Base-by-base conservation (phyloP, 1,284 basidiomycete species). In the Irpex sp. region DNA sequence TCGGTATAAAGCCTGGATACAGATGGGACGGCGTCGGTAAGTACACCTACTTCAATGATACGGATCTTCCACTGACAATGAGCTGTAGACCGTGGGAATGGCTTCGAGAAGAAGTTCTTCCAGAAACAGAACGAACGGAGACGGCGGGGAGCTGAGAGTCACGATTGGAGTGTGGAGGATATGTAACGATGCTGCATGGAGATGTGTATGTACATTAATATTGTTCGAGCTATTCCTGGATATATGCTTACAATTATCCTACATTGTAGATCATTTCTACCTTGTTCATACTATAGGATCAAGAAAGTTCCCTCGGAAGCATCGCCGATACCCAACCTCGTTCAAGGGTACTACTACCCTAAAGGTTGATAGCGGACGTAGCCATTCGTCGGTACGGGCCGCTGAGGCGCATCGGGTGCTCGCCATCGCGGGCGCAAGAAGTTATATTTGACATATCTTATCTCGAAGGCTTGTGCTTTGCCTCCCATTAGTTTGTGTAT, bases 1-100 rank as follows among this genome's bases (percentile, higher is more conserved):
- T 97, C 75, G 90, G 90, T 26, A 98, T 99, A 67, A 88, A 86
- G 62, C 97, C 97, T 9, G 97, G 97, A 0, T 96, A 96, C 74
- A 84, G 97, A 69, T 99, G 96, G 97, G 97, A 98, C 74, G 95
- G 94, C 55, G 94, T 96, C 62, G 93, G 94, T 95, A 70, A 73
- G 87, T 86, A 38, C 19, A 17, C 8, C 1, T 17, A 26, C 58
- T 26, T 36, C 52, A 55, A 15, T 55, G 17, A 26, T 48, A 21
- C 48, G 47, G 17, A 19, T 56, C 47, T n/a, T n/a, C 47, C n/a
- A 55, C 55, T 38, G 64, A 62, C 59, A 57, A 61, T 37, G 59
- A 58, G 63, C 64, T 63, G 57, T 71, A 96, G 94, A 97, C 72
- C 86, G 96, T 62, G 87, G 94, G 1, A 99, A 91, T 67, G 97